Base-by-base conservation (phyloP, 2,329 filamentous ascomycete genomes). In the Aspergillaceae sp. region DNA sequence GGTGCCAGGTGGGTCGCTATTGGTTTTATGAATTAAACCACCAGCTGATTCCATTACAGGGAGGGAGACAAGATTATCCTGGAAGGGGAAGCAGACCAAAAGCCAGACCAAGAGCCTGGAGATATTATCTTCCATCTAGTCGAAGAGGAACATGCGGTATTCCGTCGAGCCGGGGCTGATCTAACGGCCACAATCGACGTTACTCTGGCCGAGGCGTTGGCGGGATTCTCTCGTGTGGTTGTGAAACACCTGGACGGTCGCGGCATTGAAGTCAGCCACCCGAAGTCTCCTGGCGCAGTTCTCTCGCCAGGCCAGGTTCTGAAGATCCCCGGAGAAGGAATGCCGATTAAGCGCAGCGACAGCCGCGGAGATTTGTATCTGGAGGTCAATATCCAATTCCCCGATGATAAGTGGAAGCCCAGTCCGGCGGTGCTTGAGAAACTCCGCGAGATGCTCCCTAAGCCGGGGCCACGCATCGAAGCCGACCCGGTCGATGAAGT, bases 161-260 rank as follows among this genome's bases (percentile, higher is more conserved):
- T 97, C 68, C 81, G 84, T 51, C 83, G 92, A 37, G 83, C 87
- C 36, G 91, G 90, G 3, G 76, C 86, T 43, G 91, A 98, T 65
- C 73, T 98, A 46, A 85, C 83, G 1, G 87, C 90, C 1, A 82
- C 89, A 49, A 72, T 98, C 40, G 80, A 86, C 34, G 76, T 98
- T 53, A 87, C 85, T 3, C 75, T 98, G 9, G 80, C 80, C 7
- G 92, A 98, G 66, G 83, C 92, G 0, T 72, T 98, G 43, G 83
- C 81, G 6, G 92, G 92, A 9, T 96, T 98, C 74, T 87, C 87
- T 43, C 82, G 91, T 33, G 86, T 94, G 4, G 89, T 96, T 1
- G 61, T 98, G 51, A 92, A 85, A 59, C 92, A 98, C 65, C 81
- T 98, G 6, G 92, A 98, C 62, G 92, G 91, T 29, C 81, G 92